Evolutionary conservation across 2,329 filamentous ascomycete species (phyloP).

Genomic region (Pseudocercospora musae): DNA sequence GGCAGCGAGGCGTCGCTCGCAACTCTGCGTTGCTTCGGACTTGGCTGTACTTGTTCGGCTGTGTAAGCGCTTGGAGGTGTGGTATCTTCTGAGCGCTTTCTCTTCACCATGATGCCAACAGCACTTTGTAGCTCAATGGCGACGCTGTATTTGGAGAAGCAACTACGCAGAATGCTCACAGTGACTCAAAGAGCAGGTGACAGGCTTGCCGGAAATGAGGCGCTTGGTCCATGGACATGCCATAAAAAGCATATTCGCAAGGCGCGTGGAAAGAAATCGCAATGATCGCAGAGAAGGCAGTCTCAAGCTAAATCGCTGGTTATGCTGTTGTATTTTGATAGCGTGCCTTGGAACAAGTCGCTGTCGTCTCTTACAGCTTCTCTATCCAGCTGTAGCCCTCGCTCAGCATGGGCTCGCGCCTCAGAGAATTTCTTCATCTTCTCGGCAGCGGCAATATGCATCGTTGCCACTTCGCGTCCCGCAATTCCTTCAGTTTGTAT

Average conservation of each 20-base stretch:
- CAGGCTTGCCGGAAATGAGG: not conserved
- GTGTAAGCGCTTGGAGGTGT: not conserved
- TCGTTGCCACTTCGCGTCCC: conserved; percentile 18
- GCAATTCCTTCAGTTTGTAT: conserved; percentile 15
- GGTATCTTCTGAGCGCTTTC: not conserved
- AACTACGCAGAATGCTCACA: not conserved
- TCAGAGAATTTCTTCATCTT: conserved; percentile 8
- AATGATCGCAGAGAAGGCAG: too few species aligned
- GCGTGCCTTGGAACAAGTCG: conserved; percentile 12
- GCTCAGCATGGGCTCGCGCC: conserved; percentile 4
- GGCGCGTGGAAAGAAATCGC: not conserved
- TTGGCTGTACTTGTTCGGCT: not conserved
- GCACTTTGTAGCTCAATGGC: not conserved
- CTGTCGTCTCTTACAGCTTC: conserved; percentile 17
- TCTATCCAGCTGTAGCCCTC: conserved; percentile 14
- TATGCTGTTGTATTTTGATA: not conserved
- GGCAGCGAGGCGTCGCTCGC: not conserved
- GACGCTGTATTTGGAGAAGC: not conserved
- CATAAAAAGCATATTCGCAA: not conserved
- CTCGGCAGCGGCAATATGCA: conserved; percentile 19
- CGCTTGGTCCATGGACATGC: not conserved
- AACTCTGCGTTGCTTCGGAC: not conserved
- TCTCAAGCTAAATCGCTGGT: not conserved
- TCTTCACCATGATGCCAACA: not conserved
- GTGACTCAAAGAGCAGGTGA: not conserved